A percentile compares a stretch with the other conserved stretches of the same genome.
phyloP scores from a whole-genome alignment of 306 rosid species.

The Pterocarpus santalinus region DNA sequence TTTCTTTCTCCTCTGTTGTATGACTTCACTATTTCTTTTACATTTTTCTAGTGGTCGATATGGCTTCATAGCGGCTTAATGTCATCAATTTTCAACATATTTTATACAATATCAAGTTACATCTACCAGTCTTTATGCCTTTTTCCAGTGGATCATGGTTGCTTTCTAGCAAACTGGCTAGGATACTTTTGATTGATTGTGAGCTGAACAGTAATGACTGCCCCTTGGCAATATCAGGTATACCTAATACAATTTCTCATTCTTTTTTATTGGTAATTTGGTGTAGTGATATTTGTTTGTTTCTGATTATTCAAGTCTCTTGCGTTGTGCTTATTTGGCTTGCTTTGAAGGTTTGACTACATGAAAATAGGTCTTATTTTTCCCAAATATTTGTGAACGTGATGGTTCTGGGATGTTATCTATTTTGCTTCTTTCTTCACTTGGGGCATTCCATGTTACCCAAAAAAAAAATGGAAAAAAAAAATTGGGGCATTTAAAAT shows the following conservation, averaged over 20 bases:
- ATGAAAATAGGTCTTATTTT: not conserved
- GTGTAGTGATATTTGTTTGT: constrained; percentile 15
- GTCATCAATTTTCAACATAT: constrained; percentile 9
- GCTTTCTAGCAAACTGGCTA: constrained; percentile 84
- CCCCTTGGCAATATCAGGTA: constrained; percentile 82
- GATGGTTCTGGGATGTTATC: not conserved
- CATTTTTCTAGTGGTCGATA: constrained; percentile 20
- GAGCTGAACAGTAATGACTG: constrained; percentile 75
- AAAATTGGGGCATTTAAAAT: not conserved
- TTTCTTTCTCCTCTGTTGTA: constrained; percentile 20
- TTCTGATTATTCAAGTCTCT: constrained; percentile 27
- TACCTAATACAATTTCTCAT: constrained; percentile 33
- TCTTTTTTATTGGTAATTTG: constrained; percentile 26
- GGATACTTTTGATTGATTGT: constrained; percentile 82
- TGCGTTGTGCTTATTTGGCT: constrained; percentile 3
- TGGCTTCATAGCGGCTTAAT: constrained; percentile 6
- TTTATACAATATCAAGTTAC: constrained; percentile 36
- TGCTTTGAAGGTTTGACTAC: constrained; percentile 14
- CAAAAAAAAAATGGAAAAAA: not conserved
- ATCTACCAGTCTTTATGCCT: constrained; percentile 37
- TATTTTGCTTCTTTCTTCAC: constrained; percentile 9
- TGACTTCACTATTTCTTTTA: constrained; percentile 7
- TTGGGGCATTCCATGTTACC: not conserved
- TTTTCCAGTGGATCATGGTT: constrained; percentile 83
- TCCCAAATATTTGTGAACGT: not conserved